Percentiles rank a stretch among this genome's conserved stretches.
Conservation (phyloP, 345 rosid genomes). For the Rhizophora apiculata region DNA sequence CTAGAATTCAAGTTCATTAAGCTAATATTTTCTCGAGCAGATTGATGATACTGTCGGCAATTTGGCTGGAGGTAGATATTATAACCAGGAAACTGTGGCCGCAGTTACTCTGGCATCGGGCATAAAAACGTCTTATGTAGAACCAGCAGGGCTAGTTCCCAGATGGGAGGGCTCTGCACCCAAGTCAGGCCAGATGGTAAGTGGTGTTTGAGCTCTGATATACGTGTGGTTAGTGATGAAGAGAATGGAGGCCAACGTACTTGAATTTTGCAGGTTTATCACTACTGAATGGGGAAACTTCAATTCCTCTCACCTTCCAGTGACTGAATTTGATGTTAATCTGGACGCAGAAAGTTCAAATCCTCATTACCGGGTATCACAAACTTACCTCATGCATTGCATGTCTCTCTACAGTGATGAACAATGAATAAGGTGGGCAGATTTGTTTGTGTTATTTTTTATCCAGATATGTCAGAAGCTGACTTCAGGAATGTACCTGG, state of each 20-base stretch:
- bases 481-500: conserved; percentile 58
- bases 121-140: conserved; percentile 55
- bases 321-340: conserved; percentile 50
- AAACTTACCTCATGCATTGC: neutral
- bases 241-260: neutral
- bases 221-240: neutral
- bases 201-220: neutral
- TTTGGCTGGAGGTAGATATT: conserved; percentile 62
- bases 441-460: neutral
- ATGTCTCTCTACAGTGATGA: neutral
- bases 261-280: conserved; percentile 43
- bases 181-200: conserved; percentile 44
- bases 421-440: too few species aligned
- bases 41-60: conserved; percentile 52
- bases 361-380: conserved; percentile 42
- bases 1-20: neutral
- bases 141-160: conserved; percentile 39
- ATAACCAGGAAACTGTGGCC: conserved; percentile 48
- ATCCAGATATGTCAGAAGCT: conserved; percentile 59
- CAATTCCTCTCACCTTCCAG: conserved; percentile 45
- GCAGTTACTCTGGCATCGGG: conserved; percentile 53
- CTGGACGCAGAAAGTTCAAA: conserved; percentile 52
- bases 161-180: conserved; percentile 33
- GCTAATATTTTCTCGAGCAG: conserved; percentile 24
- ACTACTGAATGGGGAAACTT: conserved; percentile 66